Evolutionary conservation across 2,329 filamentous ascomycete genomes (phyloP), one percentile per base, ranked within the genome.

Genomic region (Alternaria triticimaculans): DNA sequence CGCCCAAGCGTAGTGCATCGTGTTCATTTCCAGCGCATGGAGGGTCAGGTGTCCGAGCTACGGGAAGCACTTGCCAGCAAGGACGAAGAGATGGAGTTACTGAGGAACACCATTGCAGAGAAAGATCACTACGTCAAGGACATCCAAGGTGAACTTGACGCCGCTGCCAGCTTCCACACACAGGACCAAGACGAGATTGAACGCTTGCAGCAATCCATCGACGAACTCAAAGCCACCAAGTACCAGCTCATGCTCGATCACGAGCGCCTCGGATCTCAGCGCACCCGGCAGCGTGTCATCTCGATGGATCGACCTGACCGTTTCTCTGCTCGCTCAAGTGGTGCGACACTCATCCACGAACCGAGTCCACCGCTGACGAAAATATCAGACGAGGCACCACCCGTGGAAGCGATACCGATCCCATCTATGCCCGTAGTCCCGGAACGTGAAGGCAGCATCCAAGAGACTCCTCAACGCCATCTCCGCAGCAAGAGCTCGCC

Each of bases 21-120:
- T 26, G 76, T 73, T 25, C 77, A 78, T 26, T 77, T 77, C 30
- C 76, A 77, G 55, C 67, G 75, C 9, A 71, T 78, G 74, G 76
- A 78, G 58, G 71, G 70, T 3, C 70, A 78, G 21, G 58, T 78
- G 4, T 72, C 71, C 25, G 76, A 78, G 26, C 64, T 65, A 20
- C 70, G 66, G 21, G 64, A 73, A 21, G 58, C 62, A 4, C 64
- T 77, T 2, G 60, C 48, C 8, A 60, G 26, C 21, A 77, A 74
- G 44, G 66, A 73, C 3, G 64, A 68, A 6, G 73, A 78, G 45
- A 64, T 78, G 12, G 53, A 65, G 23, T 50, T 59, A 3, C 46
- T 78, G 4, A 65, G 64, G 55, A 62, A 59, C 5, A 65, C 45
- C 6, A 54, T 69, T 6, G 45, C 62, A 0, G 68, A 70, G 9